Conservation (phyloP, 495 filamentous ascomycete species). For the Rusavskia elegans region DNA sequence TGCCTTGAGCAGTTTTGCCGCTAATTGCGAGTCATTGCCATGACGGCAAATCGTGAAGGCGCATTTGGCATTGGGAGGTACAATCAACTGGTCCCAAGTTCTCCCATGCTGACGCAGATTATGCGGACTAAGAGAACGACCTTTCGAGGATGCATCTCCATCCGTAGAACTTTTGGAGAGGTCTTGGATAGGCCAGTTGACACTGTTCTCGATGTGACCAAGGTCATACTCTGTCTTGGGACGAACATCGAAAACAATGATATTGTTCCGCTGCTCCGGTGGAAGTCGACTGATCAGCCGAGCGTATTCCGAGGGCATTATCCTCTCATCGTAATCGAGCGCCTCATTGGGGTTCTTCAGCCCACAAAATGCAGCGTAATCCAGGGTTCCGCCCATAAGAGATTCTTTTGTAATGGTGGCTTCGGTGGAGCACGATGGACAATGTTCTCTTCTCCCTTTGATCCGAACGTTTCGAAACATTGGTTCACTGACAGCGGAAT, state of each 20-base stretch:
- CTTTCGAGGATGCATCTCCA: not conserved
- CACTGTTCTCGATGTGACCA: constrained; percentile 50
- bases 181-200: constrained; percentile 58
- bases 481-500: constrained; percentile 53
- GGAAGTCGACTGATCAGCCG: not conserved
- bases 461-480: constrained; percentile 62
- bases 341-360: constrained; percentile 28
- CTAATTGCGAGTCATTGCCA: constrained; percentile 81
- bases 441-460: constrained; percentile 45
- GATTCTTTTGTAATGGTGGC: constrained; percentile 44
- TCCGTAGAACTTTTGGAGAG: constrained; percentile 19
- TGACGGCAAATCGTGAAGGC: constrained; percentile 72
- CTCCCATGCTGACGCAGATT: too few relatives aligned
- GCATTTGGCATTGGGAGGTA: not conserved
- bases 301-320: constrained; percentile 41
- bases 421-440: constrained; percentile 55
- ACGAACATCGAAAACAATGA: constrained; percentile 59
- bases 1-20: constrained; percentile 22
- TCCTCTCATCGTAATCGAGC: constrained; percentile 42
- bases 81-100: too few relatives aligned
- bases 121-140: not conserved
- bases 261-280: constrained; percentile 13
- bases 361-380: constrained; percentile 74
- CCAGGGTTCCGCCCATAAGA: constrained; percentile 44
- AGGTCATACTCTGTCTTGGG: constrained; percentile 78